These are phyloP conservation scores for Gaultheria prostrata DNA, from an alignment of 148 eudicot genomes.

Conservation along the genomic window DNA sequence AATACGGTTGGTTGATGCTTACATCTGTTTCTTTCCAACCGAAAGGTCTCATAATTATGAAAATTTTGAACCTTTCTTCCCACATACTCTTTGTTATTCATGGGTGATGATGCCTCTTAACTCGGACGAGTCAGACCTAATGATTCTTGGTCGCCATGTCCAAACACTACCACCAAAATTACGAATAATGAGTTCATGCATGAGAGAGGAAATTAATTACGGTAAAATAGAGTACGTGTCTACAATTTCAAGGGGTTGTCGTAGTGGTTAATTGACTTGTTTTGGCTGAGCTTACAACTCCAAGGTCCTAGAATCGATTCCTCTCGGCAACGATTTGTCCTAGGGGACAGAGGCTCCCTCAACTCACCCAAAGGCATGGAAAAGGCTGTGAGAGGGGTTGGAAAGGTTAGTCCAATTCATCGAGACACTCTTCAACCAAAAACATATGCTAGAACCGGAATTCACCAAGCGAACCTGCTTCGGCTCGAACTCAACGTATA, in stretches of 20 bases:
- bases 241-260: too few species aligned
- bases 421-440: too few species aligned
- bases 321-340: too few species aligned
- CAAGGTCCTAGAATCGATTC: too few species aligned
- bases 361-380: too few species aligned
- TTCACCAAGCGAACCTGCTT: not conserved
- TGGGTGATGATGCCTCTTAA: not conserved
- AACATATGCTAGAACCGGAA: too few species aligned
- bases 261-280: too few species aligned
- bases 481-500: not conserved
- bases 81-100: not conserved
- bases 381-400: too few species aligned
- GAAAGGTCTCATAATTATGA: not conserved
- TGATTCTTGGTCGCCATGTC: not conserved
- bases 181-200: not conserved
- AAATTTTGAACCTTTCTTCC: not conserved
- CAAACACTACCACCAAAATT: not conserved
- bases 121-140: slow-evolving; percentile 1
- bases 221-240: not conserved
- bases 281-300: too few species aligned
- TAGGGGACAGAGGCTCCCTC: too few species aligned
- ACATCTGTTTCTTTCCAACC: not conserved
- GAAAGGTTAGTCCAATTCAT: too few species aligned
- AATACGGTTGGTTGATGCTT: not conserved
- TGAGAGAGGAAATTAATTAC: too few species aligned